Conservation (phyloP, 805 yeast species). For the Candida ovalis region DNA sequence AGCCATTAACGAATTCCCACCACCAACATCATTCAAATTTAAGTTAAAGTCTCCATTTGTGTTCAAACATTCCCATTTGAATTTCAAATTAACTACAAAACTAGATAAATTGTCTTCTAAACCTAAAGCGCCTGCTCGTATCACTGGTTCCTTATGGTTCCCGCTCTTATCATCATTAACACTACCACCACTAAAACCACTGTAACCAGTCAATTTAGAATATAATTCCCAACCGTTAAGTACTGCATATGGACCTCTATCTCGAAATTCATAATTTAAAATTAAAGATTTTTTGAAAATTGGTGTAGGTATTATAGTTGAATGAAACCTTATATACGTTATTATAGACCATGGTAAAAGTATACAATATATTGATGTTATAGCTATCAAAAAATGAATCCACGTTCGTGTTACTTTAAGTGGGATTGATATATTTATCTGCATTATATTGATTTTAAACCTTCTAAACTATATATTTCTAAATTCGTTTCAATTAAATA, state of each 20-base stretch:
- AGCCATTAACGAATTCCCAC: slow-evolving; percentile 9
- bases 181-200: slow-evolving; percentile 8
- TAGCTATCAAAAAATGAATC: slow-evolving; percentile 13
- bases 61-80: slow-evolving; percentile 10
- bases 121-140: background rate
- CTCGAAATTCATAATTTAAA: slow-evolving; percentile 20
- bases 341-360: slow-evolving; percentile 32
- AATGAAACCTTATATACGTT: slow-evolving; percentile 30
- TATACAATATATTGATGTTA: slow-evolving; percentile 19
- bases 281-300: slow-evolving; percentile 10
- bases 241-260: slow-evolving; percentile 22
- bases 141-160: too few relatives aligned
- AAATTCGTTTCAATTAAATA: too few relatives aligned
- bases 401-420: slow-evolving; percentile 19
- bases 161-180: too few relatives aligned
- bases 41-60: slow-evolving; percentile 1
- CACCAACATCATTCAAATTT: background rate
- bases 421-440: slow-evolving; percentile 22
- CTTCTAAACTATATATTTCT: too few relatives aligned
- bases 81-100: slow-evolving; percentile 20
- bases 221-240: slow-evolving; percentile 9
- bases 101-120: slow-evolving; percentile 12
- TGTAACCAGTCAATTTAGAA: slow-evolving; percentile 14
- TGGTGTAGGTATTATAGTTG: slow-evolving; percentile 27
- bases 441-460: slow-evolving; percentile 16